Evolutionary conservation across 2,329 filamentous ascomycete genomes (phyloP).

Genomic region (Penicillium sp.): DNA sequence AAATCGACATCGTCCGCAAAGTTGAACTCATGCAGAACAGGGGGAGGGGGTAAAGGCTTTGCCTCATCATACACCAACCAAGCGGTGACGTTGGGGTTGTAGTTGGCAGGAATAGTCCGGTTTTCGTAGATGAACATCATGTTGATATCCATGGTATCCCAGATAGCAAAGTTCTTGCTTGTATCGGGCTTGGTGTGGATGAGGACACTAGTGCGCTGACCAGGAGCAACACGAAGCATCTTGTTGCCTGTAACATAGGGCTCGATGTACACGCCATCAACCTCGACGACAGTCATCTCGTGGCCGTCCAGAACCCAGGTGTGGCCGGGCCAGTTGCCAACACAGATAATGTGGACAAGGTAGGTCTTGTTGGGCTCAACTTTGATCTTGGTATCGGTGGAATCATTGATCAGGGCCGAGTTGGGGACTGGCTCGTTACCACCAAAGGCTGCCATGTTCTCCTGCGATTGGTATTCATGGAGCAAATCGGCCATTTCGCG

Average conservation of each 20-base stretch:
- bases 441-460: constrained; percentile 55
- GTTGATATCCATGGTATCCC: constrained; percentile 72
- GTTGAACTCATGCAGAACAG: constrained; percentile 64
- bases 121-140: constrained; percentile 44
- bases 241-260: constrained; percentile 56
- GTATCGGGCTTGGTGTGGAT: constrained; percentile 68
- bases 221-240: constrained; percentile 70
- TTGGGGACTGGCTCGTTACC: constrained; percentile 70
- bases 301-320: constrained; percentile 55
- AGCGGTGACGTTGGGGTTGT: constrained; percentile 63
- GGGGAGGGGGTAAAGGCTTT: constrained; percentile 57
- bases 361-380: constrained; percentile 74
- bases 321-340: constrained; percentile 69
- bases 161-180: constrained; percentile 69
- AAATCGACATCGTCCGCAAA: constrained; percentile 69
- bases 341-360: constrained; percentile 73
- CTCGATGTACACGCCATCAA: constrained; percentile 45
- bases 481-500: constrained; percentile 59
- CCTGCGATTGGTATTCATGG: constrained; percentile 48
- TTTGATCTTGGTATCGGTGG: constrained; percentile 62
- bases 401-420: constrained; percentile 74
- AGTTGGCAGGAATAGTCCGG: constrained; percentile 61
- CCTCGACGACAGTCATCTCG: constrained; percentile 46
- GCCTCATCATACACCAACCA: constrained; percentile 60
- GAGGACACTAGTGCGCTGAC: constrained; percentile 65